Percentiles rank a stretch among this genome's conserved stretches.
Conservation (phyloP, 345 rosid species). For the Brassica rapa region DNA sequence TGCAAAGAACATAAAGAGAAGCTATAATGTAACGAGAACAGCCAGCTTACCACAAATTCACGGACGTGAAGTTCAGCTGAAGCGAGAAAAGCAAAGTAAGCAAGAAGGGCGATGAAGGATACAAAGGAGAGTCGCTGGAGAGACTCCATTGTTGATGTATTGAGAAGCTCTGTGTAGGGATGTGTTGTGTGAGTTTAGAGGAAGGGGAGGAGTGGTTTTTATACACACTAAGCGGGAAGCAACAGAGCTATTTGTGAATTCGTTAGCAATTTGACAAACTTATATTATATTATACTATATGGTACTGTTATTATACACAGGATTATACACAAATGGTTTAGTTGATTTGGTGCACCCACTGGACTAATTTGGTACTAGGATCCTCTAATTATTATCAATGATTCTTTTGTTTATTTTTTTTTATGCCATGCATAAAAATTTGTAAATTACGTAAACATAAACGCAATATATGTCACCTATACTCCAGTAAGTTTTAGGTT, state of each 20-base stretch:
- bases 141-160: constrained; percentile 35
- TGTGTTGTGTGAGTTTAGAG: constrained; percentile 28
- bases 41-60: constrained; percentile 37
- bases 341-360: constrained; percentile 47
- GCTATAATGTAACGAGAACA: constrained; percentile 2
- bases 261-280: constrained; percentile 27
- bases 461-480: neutral
- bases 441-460: neutral
- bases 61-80: constrained; percentile 44
- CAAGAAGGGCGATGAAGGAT: constrained; percentile 22
- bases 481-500: neutral
- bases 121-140: constrained; percentile 11
- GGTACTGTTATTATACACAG: neutral
- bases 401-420: constrained; percentile 6
- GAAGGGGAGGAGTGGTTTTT: constrained; percentile 23
- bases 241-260: constrained; percentile 23
- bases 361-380: constrained; percentile 35
- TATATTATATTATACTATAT: constrained; percentile 13
- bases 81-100: constrained; percentile 31
- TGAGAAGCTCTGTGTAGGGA: constrained; percentile 12
- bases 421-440: neutral
- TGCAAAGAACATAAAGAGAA: neutral
- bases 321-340: constrained; percentile 13
- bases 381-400: neutral
- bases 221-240: constrained; percentile 34